Conservation (phyloP, 306 rosid genomes). For the Fragaria vesca region DNA sequence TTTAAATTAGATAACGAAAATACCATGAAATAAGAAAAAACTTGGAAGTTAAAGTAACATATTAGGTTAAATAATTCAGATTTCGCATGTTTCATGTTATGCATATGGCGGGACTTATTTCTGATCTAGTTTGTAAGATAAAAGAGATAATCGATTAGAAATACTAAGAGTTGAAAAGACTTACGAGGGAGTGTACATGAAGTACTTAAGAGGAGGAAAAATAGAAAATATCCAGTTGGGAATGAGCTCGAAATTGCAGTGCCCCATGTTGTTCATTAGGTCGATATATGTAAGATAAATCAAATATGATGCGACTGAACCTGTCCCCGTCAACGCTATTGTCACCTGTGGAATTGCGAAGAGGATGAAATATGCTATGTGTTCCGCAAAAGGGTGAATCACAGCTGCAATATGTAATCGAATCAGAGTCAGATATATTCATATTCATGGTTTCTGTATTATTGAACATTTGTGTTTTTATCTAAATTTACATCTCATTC, state of each 20-base stretch:
- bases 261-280: slow-evolving; percentile 57
- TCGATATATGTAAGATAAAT: slow-evolving; percentile 32
- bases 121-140: no score
- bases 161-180: slow-evolving; percentile 1
- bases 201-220: slow-evolving; percentile 46
- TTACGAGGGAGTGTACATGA: slow-evolving; percentile 46
- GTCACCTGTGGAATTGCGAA: slow-evolving; percentile 38
- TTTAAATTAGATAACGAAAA: no score
- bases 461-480: not conserved
- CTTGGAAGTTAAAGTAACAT: not conserved
- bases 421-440: not conserved
- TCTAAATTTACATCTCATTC: no score
- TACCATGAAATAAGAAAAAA: not conserved
- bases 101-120: not conserved
- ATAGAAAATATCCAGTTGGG: slow-evolving; percentile 40
- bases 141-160: not conserved
- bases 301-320: not conserved
- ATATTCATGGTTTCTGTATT: no score
- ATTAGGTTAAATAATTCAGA: not conserved
- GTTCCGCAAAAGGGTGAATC: slow-evolving; percentile 51
- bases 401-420: slow-evolving; percentile 35
- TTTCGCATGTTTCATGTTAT: not conserved
- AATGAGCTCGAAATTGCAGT: slow-evolving; percentile 47
- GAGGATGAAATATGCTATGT: slow-evolving; percentile 31
- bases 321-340: not conserved